These are phyloP conservation scores for Mycena vulgaris DNA, from an alignment of 768 basidiomycete species.

Conservation along the genomic window DNA sequence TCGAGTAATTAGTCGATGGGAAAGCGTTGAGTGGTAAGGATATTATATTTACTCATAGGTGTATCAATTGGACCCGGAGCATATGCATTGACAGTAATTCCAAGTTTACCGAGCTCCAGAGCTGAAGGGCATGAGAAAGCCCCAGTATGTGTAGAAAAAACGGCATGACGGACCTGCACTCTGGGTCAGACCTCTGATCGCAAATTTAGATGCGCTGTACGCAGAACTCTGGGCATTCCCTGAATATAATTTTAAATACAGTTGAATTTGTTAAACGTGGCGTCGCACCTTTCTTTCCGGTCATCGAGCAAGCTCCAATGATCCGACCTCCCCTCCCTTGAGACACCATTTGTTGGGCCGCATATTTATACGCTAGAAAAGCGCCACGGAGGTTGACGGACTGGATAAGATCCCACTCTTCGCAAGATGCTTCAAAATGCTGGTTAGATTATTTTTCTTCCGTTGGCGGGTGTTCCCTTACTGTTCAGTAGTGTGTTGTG, in stretches of 20 bases:
- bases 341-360: neutral
- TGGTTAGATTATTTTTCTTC: neutral
- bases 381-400: neutral
- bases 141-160: neutral
- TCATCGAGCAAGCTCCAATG: neutral
- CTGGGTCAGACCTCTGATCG: neutral
- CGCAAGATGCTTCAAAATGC: neutral
- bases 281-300: neutral
- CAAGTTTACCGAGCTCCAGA: neutral
- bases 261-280: neutral
- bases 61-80: neutral
- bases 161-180: neutral
- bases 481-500: too few species aligned
- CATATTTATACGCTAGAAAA: neutral
- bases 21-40: neutral
- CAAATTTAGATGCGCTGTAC: neutral
- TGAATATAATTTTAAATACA: neutral
- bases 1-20: neutral
- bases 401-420: neutral
- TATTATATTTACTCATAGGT: neutral
- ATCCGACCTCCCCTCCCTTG: neutral
- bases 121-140: neutral
- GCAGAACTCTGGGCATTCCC: neutral
- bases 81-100: neutral
- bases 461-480: too few species aligned